Evolutionary conservation across 306 rosid species (phyloP).

Genomic region (Vigna radiata): DNA sequence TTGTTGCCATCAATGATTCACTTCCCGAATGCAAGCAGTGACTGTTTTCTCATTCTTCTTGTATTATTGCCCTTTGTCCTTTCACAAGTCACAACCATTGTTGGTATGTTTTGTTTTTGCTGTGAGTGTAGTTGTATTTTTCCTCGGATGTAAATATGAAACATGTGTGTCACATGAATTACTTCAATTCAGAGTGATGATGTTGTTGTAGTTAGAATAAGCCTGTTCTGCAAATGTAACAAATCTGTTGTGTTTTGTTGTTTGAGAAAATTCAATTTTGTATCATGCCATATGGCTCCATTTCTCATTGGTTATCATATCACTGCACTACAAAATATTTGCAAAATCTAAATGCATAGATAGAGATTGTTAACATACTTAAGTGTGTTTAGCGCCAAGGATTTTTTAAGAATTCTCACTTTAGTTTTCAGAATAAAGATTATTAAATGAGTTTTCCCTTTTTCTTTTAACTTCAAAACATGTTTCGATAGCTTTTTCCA

Average conservation of each 20-base stretch:
- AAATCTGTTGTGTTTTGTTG: slow-evolving; percentile 36
- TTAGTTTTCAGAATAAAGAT: too few relatives aligned
- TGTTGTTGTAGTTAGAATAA: slow-evolving; percentile 40
- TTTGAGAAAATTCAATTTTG: slow-evolving; percentile 14
- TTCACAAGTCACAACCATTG: slow-evolving; percentile 21
- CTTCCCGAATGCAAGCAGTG: slow-evolving; percentile 39
- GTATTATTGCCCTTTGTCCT: slow-evolving; percentile 12
- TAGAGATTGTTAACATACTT: too few relatives aligned
- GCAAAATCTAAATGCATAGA: too few relatives aligned
- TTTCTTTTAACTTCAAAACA: too few relatives aligned
- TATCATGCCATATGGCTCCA: not conserved
- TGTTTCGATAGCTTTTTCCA: too few relatives aligned
- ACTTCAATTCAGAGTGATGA: slow-evolving; percentile 30
- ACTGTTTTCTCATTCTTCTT: slow-evolving; percentile 29
- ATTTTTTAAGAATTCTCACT: too few relatives aligned
- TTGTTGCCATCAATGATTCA: slow-evolving; percentile 64
- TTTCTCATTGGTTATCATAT: not conserved
- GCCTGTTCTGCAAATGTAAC: slow-evolving; percentile 42
- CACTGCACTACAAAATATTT: too few relatives aligned
- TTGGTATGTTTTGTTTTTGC: slow-evolving; percentile 24
- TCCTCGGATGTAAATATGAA: slow-evolving; percentile 42
- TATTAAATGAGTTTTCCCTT: too few relatives aligned
- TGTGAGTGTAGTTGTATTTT: slow-evolving; percentile 31
- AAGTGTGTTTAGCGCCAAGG: too few relatives aligned
- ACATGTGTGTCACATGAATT: slow-evolving; percentile 14